phyloP scores from a whole-genome alignment of 306 rosid genomes.

The Trifolium subterraneum region DNA sequence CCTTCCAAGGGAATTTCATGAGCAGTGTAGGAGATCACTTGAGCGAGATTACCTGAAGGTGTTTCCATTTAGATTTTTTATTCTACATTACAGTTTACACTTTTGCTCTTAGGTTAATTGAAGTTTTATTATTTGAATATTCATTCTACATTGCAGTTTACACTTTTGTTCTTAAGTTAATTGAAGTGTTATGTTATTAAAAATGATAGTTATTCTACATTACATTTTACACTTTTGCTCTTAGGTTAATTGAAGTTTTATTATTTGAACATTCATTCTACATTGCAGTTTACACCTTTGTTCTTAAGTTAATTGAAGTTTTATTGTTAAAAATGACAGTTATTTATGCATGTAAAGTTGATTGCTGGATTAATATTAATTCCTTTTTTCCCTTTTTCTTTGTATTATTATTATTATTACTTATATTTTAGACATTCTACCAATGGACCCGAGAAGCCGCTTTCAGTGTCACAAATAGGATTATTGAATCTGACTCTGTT shows the following conservation, averaged over 20 bases:
- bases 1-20: constrained; percentile 98
- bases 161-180: background rate
- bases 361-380: constrained; percentile 14
- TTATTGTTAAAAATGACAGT: constrained; percentile 32
- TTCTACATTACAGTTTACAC: background rate
- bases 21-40: constrained; percentile 84
- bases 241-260: constrained; percentile 30
- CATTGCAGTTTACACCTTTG: background rate
- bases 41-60: constrained; percentile 86
- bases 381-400: constrained; percentile 3
- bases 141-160: constrained; percentile 1
- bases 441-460: constrained; percentile 92
- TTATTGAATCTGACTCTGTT: constrained; percentile 70
- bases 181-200: constrained; percentile 31
- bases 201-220: background rate
- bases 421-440: constrained; percentile 67
- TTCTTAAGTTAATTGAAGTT: constrained; percentile 1
- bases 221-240: background rate
- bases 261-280: constrained; percentile 33
- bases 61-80: constrained; percentile 41
- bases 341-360: constrained; percentile 22
- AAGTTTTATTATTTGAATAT: constrained; percentile 38
- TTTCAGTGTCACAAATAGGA: constrained; percentile 71
- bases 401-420: constrained; percentile 22
- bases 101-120: constrained; percentile 11